These are phyloP conservation scores for Yamadazyma sp. DNA, from an alignment of 1,139 yeast genomes.

Conservation along the genomic window DNA sequence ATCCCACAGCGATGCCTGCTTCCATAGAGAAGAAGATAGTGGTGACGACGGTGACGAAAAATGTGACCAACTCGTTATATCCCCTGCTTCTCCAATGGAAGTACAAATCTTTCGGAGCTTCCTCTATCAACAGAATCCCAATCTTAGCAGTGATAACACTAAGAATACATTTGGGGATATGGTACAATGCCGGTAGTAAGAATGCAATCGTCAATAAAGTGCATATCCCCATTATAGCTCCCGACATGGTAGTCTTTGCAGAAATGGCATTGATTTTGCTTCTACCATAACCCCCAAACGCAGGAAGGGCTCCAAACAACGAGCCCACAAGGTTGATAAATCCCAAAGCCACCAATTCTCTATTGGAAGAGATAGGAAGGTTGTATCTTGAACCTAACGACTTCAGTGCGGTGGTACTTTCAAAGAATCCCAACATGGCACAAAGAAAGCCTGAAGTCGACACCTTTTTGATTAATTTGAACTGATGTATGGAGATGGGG, in stretches of 20 bases:
- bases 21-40: conserved; percentile 85
- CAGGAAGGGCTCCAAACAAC: conserved; percentile 78
- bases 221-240: conserved; percentile 73
- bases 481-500: conserved; percentile 29
- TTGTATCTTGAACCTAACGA: conserved; percentile 68
- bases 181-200: conserved; percentile 64
- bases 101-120: conserved; percentile 75
- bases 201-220: conserved; percentile 66
- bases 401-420: conserved; percentile 90
- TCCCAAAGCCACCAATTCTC: conserved; percentile 84
- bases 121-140: conserved; percentile 78
- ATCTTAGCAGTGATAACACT: conserved; percentile 81
- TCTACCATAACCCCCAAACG: conserved; percentile 96
- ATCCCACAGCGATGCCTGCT: conserved; percentile 85
- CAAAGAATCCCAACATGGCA: conserved; percentile 89
- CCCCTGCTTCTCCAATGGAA: conserved; percentile 79
- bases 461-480: conserved; percentile 40
- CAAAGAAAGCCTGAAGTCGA: conserved; percentile 67
- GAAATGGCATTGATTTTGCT: conserved; percentile 84
- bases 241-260: conserved; percentile 82
- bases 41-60: conserved; percentile 66
- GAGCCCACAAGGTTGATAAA: conserved; percentile 67
- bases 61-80: conserved; percentile 72
- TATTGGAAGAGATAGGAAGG: conserved; percentile 67
- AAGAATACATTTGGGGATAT: conserved; percentile 76